Conservation (phyloP, 2,329 filamentous ascomycete genomes). For the Onygenales sp. region DNA sequence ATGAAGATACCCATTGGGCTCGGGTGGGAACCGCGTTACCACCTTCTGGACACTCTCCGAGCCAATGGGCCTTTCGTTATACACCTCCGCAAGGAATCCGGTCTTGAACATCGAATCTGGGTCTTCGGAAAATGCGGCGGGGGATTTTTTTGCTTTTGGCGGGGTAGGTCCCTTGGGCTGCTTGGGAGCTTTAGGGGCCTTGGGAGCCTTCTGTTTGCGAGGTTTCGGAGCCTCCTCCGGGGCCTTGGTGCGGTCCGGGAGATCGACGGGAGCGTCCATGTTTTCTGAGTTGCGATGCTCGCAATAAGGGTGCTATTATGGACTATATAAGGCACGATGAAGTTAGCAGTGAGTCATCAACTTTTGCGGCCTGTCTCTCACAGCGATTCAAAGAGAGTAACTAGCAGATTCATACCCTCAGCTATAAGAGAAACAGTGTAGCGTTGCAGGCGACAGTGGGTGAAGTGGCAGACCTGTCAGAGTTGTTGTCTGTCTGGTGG, state of each 20-base stretch:
- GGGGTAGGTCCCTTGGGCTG: constrained; percentile 21
- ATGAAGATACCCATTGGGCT: constrained; percentile 89
- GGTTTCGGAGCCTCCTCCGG: constrained; percentile 25
- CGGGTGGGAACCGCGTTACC: constrained; percentile 67
- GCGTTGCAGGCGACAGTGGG: background rate
- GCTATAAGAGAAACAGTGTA: too few species aligned
- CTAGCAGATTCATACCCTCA: too few species aligned
- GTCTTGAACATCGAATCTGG: constrained; percentile 67
- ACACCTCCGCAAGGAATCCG: constrained; percentile 65
- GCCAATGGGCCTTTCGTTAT: constrained; percentile 55
- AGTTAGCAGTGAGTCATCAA: background rate
- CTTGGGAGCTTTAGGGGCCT: constrained; percentile 21
- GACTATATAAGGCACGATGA: background rate
- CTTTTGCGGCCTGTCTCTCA: background rate
- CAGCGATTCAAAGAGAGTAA: too few species aligned
- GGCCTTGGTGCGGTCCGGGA: constrained; percentile 1
- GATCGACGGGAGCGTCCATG: constrained; percentile 1
- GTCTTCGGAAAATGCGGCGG: constrained; percentile 24
- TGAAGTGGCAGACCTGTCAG: background rate
- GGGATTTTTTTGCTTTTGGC: constrained; percentile 20
- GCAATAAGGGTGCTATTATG: background rate
- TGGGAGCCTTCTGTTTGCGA: constrained; percentile 41
- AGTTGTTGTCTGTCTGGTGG: background rate
- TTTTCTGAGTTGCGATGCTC: background rate
- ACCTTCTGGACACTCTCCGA: constrained; percentile 24